Conservation (phyloP, 169 alveolate species). For the Cryptosporidium ryanae region DNA sequence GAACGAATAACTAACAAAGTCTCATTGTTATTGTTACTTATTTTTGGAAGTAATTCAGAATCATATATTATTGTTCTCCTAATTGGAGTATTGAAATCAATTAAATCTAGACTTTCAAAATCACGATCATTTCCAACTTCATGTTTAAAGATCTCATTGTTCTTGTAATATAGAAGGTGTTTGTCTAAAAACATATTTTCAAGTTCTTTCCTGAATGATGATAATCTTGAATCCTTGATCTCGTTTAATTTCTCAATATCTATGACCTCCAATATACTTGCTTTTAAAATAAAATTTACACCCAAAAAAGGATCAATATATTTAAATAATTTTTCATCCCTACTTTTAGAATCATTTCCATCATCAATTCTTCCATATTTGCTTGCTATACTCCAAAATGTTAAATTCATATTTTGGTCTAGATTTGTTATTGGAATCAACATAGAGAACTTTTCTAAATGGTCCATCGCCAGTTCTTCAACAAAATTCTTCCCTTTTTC, state of each 20-base stretch:
- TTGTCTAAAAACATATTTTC: conserved; percentile 42
- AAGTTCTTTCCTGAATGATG: neutral
- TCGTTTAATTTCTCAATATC: conserved; percentile 48
- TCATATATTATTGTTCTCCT: conserved; percentile 67
- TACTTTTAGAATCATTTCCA: neutral
- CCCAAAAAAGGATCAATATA: conserved; percentile 40
- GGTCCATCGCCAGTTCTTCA: conserved; percentile 20
- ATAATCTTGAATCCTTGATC: neutral
- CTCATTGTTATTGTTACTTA: conserved; percentile 20
- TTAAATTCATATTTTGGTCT: conserved; percentile 5
- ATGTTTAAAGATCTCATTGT: neutral
- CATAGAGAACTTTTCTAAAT: conserved; percentile 38
- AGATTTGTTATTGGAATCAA: conserved; percentile 56
- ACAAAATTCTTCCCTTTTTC: conserved; percentile 4
- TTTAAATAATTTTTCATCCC: conserved; percentile 11
- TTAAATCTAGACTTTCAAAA: conserved; percentile 11
- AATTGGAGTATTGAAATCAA: conserved; percentile 34
- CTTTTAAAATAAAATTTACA: conserved; percentile 7
- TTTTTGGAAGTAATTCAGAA: conserved; percentile 36
- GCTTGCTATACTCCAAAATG: conserved; percentile 44
- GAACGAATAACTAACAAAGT: conserved; percentile 36
- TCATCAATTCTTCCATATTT: conserved; percentile 40
- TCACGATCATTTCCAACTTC: too few species aligned
- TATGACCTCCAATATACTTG: conserved; percentile 30
- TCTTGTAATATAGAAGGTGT: neutral